These are phyloP conservation scores for Acer negundo DNA, from an alignment of 345 rosid species.

Conservation along the genomic window DNA sequence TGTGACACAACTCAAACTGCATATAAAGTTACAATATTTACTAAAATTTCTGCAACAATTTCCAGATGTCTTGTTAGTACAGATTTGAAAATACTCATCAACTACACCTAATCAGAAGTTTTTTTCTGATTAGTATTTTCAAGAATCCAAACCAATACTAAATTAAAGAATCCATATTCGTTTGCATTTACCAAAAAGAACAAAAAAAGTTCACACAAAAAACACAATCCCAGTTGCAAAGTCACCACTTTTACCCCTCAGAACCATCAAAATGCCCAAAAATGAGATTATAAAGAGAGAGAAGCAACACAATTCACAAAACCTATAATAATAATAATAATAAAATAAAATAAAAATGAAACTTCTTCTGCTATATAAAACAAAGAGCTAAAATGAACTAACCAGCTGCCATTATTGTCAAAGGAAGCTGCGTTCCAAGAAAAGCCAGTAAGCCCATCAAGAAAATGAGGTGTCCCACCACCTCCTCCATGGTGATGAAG, in stretches of 20 bases:
- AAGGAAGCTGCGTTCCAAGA: slow-evolving; percentile 51
- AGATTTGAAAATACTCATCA: neutral
- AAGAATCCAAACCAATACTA: neutral
- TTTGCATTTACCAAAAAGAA: neutral
- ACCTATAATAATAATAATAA: neutral
- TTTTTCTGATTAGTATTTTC: neutral
- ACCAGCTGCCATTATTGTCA: slow-evolving; percentile 45
- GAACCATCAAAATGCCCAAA: neutral
- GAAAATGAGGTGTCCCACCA: slow-evolving; percentile 31
- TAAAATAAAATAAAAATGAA: neutral
- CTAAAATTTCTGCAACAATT: too few relatives aligned
- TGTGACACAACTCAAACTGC: neutral
- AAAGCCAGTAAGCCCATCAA: slow-evolving; percentile 47
- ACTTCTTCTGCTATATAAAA: neutral
- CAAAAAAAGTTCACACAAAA: neutral
- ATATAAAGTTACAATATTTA: too few relatives aligned
- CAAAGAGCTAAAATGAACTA: slow-evolving; percentile 22
- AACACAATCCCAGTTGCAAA: neutral
- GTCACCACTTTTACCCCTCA: neutral
- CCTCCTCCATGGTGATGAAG: slow-evolving; percentile 42
- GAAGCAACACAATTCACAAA: neutral
- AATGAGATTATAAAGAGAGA: neutral
- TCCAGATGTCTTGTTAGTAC: too few relatives aligned
- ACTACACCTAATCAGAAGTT: neutral
- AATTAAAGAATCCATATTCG: neutral